A percentile compares a stretch with the other conserved stretches of the same genome.
Conservation (phyloP, 2,329 filamentous ascomycete genomes). For the Boeremia lycopersici region DNA sequence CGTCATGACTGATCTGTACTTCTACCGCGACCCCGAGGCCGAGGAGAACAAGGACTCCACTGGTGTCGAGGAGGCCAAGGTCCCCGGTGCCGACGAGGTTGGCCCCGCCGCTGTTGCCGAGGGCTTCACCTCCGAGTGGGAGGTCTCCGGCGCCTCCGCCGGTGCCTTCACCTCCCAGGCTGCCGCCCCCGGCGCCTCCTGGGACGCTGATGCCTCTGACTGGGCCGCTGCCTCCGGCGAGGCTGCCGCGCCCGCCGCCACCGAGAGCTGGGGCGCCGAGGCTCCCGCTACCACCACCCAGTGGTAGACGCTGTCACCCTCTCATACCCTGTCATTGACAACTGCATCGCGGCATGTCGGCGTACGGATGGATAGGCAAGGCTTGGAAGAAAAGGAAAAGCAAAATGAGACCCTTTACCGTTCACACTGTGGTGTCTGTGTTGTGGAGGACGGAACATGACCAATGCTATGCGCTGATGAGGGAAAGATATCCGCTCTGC, state of each 20-base stretch:
- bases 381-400: conserved; percentile 36
- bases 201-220: conserved; percentile 69
- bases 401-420: conserved; percentile 33
- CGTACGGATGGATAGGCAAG: conserved; percentile 30
- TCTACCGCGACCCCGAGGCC: conserved; percentile 99
- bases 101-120: conserved; percentile 78
- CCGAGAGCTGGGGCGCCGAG: conserved; percentile 59
- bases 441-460: conserved; percentile 34
- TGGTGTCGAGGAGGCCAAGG: conserved; percentile 83
- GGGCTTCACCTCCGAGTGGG: conserved; percentile 86
- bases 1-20: conserved; percentile 99
- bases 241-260: conserved; percentile 49
- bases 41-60: conserved; percentile 96
- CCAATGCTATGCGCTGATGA: conserved; percentile 79
- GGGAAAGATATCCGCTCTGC: conserved; percentile 91
- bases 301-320: conserved; percentile 51
- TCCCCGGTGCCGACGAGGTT: conserved; percentile 82
- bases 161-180: conserved; percentile 64
- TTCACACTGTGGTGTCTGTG: conserved; percentile 10
- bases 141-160: conserved; percentile 70
- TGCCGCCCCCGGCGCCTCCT: conserved; percentile 66
- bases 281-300: conserved; percentile 43
- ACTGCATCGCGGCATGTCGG: conserved; percentile 25
- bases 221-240: conserved; percentile 69
- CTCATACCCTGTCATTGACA: conserved; percentile 45